Conservation (phyloP, 78 protist species). For the Emiliania huxleyi region DNA sequence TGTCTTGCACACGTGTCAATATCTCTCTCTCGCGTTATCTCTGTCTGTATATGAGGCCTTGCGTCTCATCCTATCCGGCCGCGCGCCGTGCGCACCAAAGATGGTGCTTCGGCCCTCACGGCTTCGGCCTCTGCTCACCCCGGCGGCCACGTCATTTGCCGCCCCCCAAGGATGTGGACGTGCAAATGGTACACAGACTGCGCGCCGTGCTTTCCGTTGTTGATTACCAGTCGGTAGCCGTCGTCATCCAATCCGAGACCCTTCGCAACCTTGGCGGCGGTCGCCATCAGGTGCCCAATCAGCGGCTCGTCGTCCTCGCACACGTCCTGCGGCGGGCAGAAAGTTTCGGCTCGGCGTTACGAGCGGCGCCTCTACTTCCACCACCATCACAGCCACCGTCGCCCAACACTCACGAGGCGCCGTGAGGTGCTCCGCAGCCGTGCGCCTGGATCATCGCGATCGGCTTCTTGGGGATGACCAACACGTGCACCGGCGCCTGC, state of each 20-base stretch:
- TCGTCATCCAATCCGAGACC: not conserved
- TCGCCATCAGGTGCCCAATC: conserved; percentile 21
- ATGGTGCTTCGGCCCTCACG: no score
- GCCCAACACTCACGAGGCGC: no score
- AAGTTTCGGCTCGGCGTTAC: no score
- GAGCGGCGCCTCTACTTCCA: no score
- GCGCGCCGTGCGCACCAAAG: no score
- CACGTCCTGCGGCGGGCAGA: no score
- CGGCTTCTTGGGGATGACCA: conserved; percentile 56
- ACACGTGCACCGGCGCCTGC: conserved; percentile 58
- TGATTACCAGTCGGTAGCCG: conserved; percentile 7
- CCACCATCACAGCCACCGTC: no score
- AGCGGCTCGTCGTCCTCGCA: not conserved
- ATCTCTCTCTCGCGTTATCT: no score
- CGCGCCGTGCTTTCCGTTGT: conserved; percentile 53
- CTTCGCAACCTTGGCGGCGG: not conserved
- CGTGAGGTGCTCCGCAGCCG: conserved; percentile 2
- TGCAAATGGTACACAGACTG: conserved; percentile 64
- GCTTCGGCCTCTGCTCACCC: no score
- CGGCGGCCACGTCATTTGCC: conserved; percentile 58
- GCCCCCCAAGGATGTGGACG: conserved; percentile 61
- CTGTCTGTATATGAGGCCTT: no score
- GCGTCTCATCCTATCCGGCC: no score
- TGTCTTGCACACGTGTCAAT: no score
- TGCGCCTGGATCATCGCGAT: not conserved